A percentile compares a stretch with the other conserved stretches of the same genome.
Conservation (phyloP, 2,329 filamentous ascomycete genomes). For the Septoria linicola region DNA sequence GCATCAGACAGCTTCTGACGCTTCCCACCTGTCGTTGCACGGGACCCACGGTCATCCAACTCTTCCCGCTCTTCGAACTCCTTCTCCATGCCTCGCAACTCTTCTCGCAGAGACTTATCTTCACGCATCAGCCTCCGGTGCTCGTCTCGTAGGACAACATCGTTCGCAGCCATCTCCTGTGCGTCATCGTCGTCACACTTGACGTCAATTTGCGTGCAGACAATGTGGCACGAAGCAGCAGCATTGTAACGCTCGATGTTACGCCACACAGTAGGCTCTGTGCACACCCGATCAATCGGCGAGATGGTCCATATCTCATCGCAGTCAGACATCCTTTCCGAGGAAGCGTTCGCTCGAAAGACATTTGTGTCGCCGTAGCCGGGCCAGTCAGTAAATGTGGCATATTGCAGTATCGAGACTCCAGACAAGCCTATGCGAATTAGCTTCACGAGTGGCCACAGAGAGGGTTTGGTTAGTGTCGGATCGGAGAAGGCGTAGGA, state of each 20-base stretch:
- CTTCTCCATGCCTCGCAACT: neutral
- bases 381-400: conserved; percentile 19
- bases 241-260: conserved; percentile 2
- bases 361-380: conserved; percentile 19
- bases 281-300: neutral
- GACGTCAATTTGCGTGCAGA: conserved; percentile 12
- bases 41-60: no score
- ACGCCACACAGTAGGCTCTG: neutral
- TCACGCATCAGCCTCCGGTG: neutral
- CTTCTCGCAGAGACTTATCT: neutral
- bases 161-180: neutral
- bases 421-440: no score
- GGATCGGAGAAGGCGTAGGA: no score
- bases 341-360: conserved; percentile 13
- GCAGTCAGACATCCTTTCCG: conserved; percentile 14
- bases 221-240: neutral
- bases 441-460: no score
- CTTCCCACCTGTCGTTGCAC: neutral
- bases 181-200: neutral
- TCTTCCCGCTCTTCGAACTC: neutral
- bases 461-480: no score
- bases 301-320: conserved; percentile 23
- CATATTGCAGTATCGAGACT: conserved; percentile 11
- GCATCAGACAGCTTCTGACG: neutral
- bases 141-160: neutral